Conservation (phyloP, 495 filamentous ascomycete species). For the Penicillium angulare region DNA sequence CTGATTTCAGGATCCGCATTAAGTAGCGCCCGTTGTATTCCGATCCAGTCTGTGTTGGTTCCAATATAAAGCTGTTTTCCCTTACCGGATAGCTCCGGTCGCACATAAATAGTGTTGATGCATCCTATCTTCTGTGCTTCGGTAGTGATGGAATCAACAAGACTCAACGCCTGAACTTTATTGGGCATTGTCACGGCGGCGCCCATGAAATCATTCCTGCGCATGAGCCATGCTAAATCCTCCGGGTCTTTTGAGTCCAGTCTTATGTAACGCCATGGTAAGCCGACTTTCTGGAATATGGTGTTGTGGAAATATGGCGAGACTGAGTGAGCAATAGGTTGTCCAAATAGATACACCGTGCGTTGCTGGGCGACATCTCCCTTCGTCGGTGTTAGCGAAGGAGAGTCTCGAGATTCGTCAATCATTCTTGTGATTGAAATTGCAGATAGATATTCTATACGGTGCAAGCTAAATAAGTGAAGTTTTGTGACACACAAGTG, state of each 20-base stretch:
- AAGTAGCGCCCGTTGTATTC: not conserved
- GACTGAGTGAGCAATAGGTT: not conserved
- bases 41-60: slow-evolving; percentile 2
- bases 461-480: too few relatives aligned
- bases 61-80: not conserved
- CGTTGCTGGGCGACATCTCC: not conserved
- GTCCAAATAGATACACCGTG: not conserved
- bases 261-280: slow-evolving; percentile 1
- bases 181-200: not conserved
- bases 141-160: not conserved
- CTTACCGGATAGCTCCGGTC: not conserved
- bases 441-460: too few relatives aligned
- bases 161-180: not conserved
- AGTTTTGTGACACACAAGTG: too few relatives aligned
- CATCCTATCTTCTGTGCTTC: not conserved
- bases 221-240: not conserved
- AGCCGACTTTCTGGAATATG: not conserved
- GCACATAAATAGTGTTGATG: not conserved
- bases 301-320: slow-evolving; percentile 1
- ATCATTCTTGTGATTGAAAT: too few relatives aligned
- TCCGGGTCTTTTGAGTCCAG: not conserved
- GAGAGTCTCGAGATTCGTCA: not conserved
- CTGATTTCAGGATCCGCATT: not conserved
- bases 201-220: not conserved
- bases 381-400: not conserved